Base-by-base conservation (phyloP, 2,329 filamentous ascomycete species). In the Colletotrichum lentis region DNA sequence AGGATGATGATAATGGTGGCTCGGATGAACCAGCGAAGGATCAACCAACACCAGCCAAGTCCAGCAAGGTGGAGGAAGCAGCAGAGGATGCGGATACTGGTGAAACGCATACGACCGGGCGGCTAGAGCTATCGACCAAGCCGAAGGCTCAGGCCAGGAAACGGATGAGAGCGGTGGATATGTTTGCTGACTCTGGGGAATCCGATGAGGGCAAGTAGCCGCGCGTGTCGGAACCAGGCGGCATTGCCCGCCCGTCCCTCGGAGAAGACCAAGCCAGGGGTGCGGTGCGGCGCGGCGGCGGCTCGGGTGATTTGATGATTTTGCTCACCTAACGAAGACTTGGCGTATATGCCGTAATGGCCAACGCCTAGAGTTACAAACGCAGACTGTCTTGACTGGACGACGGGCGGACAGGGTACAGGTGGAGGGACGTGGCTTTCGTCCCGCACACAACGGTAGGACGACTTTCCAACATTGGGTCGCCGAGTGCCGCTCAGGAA, bases 121-220 rank as follows among this genome's bases (percentile, higher is more conserved):
- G 63, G 44, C 70, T 76, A 67, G 72, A 74, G 57, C 64, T 74
- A 72, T 59, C 71, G 46, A 64, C 73, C 16, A 73, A 73, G 46
- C 71, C 71, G 46, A 66, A 70, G 63, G 73, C 73, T 54, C 78
- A 77, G 65, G 74, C 82, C 71, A 82, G 86, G 73, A 90, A 86
- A 75, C 85, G 91, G 70, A 90, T 92, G 78, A 88, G 89, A 72
- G 92, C 92, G 5, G 91, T 91, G 72, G 92, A 96, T 75, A 94
- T 96, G 92, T 96, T 96, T 86, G 92, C 91, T 12, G 91, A 91
- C 76, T 91, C 90, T 5, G 91, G 91, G 72, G 85, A 78, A 47
- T 81, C 77, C 37, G 80, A 81, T n/a, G 75, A 73, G 35, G 73
- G 71, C 49, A 72, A 73, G 61, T 76, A 66, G 53, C 37, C 27